Conservation (phyloP, 1,284 basidiomycete genomes). For the Athelia psychrophila region DNA sequence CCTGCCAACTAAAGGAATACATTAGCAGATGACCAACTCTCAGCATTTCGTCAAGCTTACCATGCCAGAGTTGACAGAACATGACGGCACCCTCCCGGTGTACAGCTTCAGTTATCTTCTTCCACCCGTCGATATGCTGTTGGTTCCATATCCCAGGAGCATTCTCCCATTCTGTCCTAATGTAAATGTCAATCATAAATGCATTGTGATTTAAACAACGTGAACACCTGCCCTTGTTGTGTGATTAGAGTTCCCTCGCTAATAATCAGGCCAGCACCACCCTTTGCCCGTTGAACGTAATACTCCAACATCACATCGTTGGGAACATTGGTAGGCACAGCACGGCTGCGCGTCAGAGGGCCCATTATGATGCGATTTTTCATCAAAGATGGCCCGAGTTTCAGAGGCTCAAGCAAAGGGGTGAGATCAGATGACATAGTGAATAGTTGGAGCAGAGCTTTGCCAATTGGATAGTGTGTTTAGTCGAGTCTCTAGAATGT, state of each 20-base stretch:
- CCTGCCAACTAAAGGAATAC: conserved; percentile 13
- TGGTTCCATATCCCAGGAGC: conserved; percentile 32
- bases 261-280: conserved; percentile 40
- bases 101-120: conserved; percentile 35
- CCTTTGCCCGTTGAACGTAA: conserved; percentile 41
- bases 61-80: conserved; percentile 29
- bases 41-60: conserved; percentile 5
- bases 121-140: conserved; percentile 34
- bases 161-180: conserved; percentile 24
- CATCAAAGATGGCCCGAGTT: neutral
- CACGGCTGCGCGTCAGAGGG: conserved; percentile 31
- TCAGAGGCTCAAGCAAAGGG: neutral
- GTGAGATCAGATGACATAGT: too few species aligned
- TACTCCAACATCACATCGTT: conserved; percentile 39
- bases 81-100: conserved; percentile 39
- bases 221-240: conserved; percentile 34
- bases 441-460: too few species aligned
- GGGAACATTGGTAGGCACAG: conserved; percentile 25
- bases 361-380: conserved; percentile 25
- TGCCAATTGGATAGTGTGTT: too few species aligned
- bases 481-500: too few species aligned
- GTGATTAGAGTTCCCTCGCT: conserved; percentile 39
- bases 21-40: neutral
- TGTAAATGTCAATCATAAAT: neutral
- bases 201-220: conserved; percentile 1